A percentile compares a stretch with the other conserved stretches of the same genome.
phyloP scores from a whole-genome alignment of 192 early-diverging fungal genomes.

The Cetraspora pellucida region DNA sequence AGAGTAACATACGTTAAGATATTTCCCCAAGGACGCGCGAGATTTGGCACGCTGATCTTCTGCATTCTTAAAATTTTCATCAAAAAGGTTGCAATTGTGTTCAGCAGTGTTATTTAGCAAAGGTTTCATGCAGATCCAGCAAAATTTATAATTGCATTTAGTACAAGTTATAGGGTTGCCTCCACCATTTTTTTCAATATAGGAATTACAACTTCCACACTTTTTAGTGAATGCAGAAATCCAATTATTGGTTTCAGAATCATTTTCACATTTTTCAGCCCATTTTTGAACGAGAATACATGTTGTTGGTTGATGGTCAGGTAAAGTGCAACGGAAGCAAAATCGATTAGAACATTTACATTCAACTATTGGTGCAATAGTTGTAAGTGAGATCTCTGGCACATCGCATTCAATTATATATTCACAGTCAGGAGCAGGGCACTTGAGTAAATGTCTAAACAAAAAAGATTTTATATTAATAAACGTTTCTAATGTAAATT shows the following conservation, averaged over 20 bases:
- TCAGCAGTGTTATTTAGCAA: conserved; percentile 93
- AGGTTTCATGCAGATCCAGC: conserved; percentile 98
- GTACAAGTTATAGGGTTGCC: conserved; percentile 99
- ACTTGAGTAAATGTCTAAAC: conserved; percentile 48
- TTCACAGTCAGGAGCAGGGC: conserved; percentile 97
- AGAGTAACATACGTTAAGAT: conserved; percentile 78
- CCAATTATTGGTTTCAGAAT: conserved; percentile 98
- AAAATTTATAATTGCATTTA: conserved; percentile 97
- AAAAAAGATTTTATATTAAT: background rate
- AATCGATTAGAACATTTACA: conserved; percentile 82
- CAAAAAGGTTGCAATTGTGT: conserved; percentile 97
- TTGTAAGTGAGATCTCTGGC: conserved; percentile 61
- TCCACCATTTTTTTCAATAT: conserved; percentile 99
- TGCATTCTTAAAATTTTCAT: conserved; percentile 88
- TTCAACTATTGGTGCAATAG: conserved; percentile 82
- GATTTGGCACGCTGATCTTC: conserved; percentile 87
- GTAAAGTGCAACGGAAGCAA: conserved; percentile 90
- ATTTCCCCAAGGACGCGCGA: conserved; percentile 85
- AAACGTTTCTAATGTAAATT: background rate
- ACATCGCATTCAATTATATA: conserved; percentile 91
- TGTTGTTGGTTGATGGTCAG: conserved; percentile 86
- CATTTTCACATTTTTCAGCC: conserved; percentile 96
- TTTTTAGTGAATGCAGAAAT: conserved; percentile 93
- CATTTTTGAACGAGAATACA: conserved; percentile 83
- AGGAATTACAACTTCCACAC: conserved; percentile 90